A percentile compares a stretch with the other conserved stretches of the same genome.
Evolutionary conservation across 768 basidiomycete species (phyloP).

Genomic region (Leucosporidium creatinivorum): DNA sequence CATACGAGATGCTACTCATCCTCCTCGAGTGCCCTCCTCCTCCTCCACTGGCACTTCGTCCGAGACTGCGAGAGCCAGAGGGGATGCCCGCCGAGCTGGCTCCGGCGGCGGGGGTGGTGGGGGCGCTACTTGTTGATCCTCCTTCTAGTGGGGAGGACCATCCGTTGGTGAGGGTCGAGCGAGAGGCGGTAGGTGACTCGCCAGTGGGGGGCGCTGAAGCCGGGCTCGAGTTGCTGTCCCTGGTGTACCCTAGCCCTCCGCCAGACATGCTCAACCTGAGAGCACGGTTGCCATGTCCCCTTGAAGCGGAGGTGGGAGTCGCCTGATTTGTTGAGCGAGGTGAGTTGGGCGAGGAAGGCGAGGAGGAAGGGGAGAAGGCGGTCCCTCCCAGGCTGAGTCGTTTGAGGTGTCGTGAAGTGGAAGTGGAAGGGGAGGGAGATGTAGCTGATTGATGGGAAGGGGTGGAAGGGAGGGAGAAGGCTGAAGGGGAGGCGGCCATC

Average conservation of each 20-base stretch:
- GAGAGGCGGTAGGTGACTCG: not conserved
- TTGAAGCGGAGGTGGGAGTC: not conserved
- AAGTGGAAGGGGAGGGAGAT: not conserved
- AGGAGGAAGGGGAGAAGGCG: conserved; percentile 3
- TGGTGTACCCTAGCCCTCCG: no score
- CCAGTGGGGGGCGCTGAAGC: not conserved
- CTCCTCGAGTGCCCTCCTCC: not conserved
- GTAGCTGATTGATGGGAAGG: not conserved
- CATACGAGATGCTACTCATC: conserved; percentile 1
- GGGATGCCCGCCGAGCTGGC: no score
- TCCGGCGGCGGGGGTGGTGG: not conserved
- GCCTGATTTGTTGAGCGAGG: not conserved
- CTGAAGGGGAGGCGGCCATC: no score
- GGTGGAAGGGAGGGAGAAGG: not conserved
- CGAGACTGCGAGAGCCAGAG: no score
- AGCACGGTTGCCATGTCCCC: not conserved
- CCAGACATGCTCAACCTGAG: no score
- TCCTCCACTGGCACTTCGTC: no score
- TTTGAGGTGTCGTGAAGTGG: conserved; percentile 24
- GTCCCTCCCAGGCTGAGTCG: conserved; percentile 13
- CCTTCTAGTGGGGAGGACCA: not conserved
- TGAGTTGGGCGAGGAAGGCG: conserved; percentile 1
- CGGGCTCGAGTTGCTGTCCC: not conserved
- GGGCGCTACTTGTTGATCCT: not conserved
- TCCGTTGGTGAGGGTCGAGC: not conserved